phyloP scores from a whole-genome alignment of 2,329 filamentous ascomycete species.

The Fusarium camptoceras region DNA sequence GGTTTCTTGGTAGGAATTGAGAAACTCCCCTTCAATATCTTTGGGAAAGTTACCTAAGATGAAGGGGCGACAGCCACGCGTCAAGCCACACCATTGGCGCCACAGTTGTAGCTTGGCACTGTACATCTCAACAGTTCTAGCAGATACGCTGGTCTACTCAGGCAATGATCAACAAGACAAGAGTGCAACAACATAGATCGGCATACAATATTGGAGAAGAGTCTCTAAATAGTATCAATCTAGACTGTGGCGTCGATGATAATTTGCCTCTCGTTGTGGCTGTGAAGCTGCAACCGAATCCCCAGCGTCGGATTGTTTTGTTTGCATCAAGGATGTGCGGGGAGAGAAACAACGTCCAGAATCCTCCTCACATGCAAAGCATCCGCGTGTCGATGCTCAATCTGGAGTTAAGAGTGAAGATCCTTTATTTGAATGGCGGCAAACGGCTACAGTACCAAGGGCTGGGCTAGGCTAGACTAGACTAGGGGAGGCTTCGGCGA shows the following conservation, averaged over 20 bases:
- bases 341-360: constrained; percentile 8
- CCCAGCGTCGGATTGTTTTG: constrained; percentile 7
- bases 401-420: constrained; percentile 34
- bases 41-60: neutral
- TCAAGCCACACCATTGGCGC: constrained; percentile 31
- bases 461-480: constrained; percentile 3
- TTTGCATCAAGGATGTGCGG: neutral
- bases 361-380: constrained; percentile 30
- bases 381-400: constrained; percentile 37
- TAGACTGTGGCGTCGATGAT: constrained; percentile 27
- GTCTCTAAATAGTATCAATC: constrained; percentile 15
- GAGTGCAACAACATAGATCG: constrained; percentile 6
- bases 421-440: constrained; percentile 22
- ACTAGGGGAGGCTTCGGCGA: constrained; percentile 39
- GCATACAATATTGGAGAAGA: constrained; percentile 5
- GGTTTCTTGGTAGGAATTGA: neutral
- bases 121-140: neutral
- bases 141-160: neutral
- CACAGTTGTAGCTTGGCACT: constrained; percentile 8
- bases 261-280: constrained; percentile 36
- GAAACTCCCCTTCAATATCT: neutral
- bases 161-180: constrained; percentile 37
- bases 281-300: constrained; percentile 18
- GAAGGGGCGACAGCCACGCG: constrained; percentile 36
- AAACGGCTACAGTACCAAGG: constrained; percentile 19